Evolutionary conservation across 139 green algal species (phyloP).

Genomic region (Chara braunii): DNA sequence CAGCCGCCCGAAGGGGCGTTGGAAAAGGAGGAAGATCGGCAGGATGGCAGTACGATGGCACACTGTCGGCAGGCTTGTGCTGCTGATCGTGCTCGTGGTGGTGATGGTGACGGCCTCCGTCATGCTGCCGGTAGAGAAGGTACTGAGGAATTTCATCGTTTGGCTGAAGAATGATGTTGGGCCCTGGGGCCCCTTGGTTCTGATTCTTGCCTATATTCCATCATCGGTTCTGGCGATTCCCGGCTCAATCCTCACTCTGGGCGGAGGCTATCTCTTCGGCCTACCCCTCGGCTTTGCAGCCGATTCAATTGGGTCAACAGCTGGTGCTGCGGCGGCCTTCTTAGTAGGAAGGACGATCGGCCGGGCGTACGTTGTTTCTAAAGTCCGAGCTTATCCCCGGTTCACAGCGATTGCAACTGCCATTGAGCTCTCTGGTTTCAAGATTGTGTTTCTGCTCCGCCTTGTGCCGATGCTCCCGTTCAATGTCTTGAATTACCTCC

Average conservation of each 20-base stretch:
- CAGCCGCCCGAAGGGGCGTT: no score
- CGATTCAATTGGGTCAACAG: conserved; percentile 25
- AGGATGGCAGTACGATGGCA: no score
- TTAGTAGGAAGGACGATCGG: conserved; percentile 31
- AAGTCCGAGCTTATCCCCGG: conserved; percentile 25
- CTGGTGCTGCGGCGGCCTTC: conserved; percentile 23
- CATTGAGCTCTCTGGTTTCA: conserved; percentile 34
- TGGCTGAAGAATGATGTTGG: conserved; percentile 31
- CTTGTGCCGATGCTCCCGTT: conserved; percentile 36
- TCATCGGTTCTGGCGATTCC: conserved; percentile 21
- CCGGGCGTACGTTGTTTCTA: conserved; percentile 10
- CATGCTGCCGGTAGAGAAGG: no score
- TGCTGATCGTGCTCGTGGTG: no score
- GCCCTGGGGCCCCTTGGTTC: conserved; percentile 21
- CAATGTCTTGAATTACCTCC: conserved; percentile 31
- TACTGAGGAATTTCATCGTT: conserved; percentile 19
- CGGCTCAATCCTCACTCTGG: conserved; percentile 31
- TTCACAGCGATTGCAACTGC: conserved; percentile 24
- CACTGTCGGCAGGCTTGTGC: no score
- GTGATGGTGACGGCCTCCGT: no score
- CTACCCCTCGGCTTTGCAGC: conserved; percentile 15
- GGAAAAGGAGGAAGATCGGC: no score
- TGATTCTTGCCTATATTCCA: conserved; percentile 27
- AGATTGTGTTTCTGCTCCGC: conserved; percentile 35
- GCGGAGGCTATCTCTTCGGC: conserved; percentile 28